Conservation (phyloP, 306 rosid genomes). For the Ormosia semicastrata region DNA sequence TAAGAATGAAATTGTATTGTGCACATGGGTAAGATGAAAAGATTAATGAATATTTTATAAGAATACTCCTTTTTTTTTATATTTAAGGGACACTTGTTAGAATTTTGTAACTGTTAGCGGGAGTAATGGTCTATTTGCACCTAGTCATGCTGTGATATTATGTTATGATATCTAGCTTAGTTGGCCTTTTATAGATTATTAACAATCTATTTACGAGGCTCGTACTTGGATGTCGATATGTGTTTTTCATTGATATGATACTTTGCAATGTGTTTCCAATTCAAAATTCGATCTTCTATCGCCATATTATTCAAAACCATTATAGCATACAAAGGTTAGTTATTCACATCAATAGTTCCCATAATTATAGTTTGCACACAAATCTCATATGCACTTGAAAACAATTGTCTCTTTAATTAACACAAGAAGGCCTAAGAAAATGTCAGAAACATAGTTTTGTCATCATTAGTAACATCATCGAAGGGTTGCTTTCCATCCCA, state of each 20-base stretch:
- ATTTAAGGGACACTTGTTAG: too few species aligned
- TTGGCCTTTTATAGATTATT: too few species aligned
- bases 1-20: too few species aligned
- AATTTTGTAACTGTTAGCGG: too few species aligned
- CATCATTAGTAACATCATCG: too few species aligned
- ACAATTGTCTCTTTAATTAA: slow-evolving; percentile 17
- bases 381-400: slow-evolving; percentile 1
- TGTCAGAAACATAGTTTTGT: slow-evolving; percentile 48
- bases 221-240: slow-evolving; percentile 50
- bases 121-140: too few species aligned
- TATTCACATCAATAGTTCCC: slow-evolving; percentile 20
- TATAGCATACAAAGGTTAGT: slow-evolving; percentile 50
- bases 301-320: slow-evolving; percentile 35
- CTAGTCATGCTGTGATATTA: too few species aligned
- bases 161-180: too few species aligned
- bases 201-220: too few species aligned
- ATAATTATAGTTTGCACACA: slow-evolving; percentile 36
- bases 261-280: slow-evolving; percentile 34
- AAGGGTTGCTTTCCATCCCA: slow-evolving; percentile 1
- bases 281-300: slow-evolving; percentile 32
- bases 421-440: slow-evolving; percentile 52
- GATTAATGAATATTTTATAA: too few species aligned
- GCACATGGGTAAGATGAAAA: too few species aligned
- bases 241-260: slow-evolving; percentile 42
- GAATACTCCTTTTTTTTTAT: too few species aligned